Base-by-base conservation (phyloP, 2,329 filamentous ascomycete species). In the Talaromyces rugulosus region DNA sequence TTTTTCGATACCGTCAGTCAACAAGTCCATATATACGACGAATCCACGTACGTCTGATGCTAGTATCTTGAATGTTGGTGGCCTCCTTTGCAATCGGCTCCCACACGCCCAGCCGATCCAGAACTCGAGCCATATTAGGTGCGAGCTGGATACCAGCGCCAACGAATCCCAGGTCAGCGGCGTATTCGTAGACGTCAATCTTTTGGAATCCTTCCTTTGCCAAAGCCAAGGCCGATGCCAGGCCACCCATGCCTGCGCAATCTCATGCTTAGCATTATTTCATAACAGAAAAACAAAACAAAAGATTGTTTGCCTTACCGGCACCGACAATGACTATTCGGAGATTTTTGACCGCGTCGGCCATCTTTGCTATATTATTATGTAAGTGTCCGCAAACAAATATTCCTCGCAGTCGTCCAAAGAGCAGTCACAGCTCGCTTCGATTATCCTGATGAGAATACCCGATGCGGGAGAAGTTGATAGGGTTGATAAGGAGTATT, bases 111-210 rank as follows among this genome's bases (percentile, higher is more conserved):
- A 93, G 78, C 14, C 82, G 80, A 70, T 91, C 87, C 12, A 95
- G 81, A 8, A 95, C 89, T 2, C 89, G 84, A 3, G 88, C 87
- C 83, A 94, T 89, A 67, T 95, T 96, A 0, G 91, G 91, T 0
- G 91, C 89, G 62, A 94, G 81, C 72, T 96, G 91, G 66, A 95
- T 94, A 5, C 91, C 91, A 1, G 91, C 91, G 28, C 91, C 91
- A 0, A 94, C 90, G 68, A 94, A 94, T 5, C 90, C 90, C 4
- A 94, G 82, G 66, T 86, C 84, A 4, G 87, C 85, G 0, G 90
- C 90, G 40, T 82, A 84, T 72, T 94, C 91, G 72, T 87, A 94
- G 57, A 94, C 85, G 60, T 88, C 81, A 69, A 94, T 88, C 62
- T 89, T 79, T 66, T 81, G 85, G 76, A 94, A 93, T 7, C 90